These are phyloP conservation scores for Pholiota adiposa DNA, from an alignment of 1,284 basidiomycete genomes.

Conservation along the genomic window DNA sequence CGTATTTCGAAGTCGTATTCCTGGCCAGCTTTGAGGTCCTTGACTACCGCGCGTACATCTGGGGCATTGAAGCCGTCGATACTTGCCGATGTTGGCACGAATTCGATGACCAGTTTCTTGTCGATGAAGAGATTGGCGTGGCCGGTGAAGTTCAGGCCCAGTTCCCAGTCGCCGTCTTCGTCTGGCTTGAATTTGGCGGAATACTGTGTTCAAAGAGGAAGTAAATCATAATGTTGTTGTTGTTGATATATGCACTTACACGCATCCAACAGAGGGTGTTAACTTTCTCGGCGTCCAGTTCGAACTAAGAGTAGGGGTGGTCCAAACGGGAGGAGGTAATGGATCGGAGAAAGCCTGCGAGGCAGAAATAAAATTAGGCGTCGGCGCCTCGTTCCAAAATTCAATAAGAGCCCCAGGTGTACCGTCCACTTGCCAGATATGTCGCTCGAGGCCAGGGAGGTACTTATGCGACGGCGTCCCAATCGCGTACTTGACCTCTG, in stretches of 20 bases:
- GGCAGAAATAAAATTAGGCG: constrained; percentile 33
- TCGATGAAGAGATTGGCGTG: constrained; percentile 53
- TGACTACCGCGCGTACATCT: constrained; percentile 39
- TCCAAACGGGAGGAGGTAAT: constrained; percentile 35
- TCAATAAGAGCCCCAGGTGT: constrained; percentile 41
- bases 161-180: constrained; percentile 49
- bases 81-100: constrained; percentile 41
- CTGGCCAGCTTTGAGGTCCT: constrained; percentile 40
- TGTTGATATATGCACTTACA: constrained; percentile 26
- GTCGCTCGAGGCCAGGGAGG: constrained; percentile 41
- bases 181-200: constrained; percentile 47
- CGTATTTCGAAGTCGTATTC: constrained; percentile 42
- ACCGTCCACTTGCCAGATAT: constrained; percentile 34
- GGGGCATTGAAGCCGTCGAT: constrained; percentile 43
- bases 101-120: constrained; percentile 50
- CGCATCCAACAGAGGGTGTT: constrained; percentile 42
- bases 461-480: constrained; percentile 42
- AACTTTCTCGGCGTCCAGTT: constrained; percentile 44
- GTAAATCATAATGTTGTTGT: constrained; percentile 1
- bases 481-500: constrained; percentile 40
- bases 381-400: constrained; percentile 49
- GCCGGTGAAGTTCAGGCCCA: constrained; percentile 53
- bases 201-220: constrained; percentile 30
- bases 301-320: constrained; percentile 38
- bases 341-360: constrained; percentile 21